These are phyloP conservation scores for Neoboletus magnificus DNA, from an alignment of 768 basidiomycete genomes.

Conservation along the genomic window DNA sequence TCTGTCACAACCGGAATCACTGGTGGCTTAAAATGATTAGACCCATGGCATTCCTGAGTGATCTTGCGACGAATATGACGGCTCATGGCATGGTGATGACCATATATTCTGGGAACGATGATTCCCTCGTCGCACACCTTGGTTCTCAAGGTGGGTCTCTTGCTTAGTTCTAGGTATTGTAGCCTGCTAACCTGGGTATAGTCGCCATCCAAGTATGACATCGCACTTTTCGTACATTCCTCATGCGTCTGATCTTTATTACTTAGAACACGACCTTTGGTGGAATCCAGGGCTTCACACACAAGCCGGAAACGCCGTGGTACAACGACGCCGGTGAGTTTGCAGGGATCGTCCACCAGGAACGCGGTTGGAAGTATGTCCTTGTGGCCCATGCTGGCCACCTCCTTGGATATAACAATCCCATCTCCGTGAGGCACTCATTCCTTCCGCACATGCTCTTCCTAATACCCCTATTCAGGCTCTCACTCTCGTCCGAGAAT, in stretches of 20 bases:
- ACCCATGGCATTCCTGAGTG: conserved; percentile 45
- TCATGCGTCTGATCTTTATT: background rate
- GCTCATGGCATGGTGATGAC: conserved; percentile 46
- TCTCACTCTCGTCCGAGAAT: conserved; percentile 58
- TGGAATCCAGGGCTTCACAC: conserved; percentile 70
- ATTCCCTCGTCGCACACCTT: conserved; percentile 57
- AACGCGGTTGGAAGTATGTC: conserved; percentile 55
- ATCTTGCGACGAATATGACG: conserved; percentile 62
- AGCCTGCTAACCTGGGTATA: conserved; percentile 21
- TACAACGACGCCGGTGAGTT: conserved; percentile 50
- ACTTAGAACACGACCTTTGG: conserved; percentile 76
- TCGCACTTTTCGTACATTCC: background rate
- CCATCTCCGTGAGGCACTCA: conserved; percentile 40
- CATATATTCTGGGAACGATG: conserved; percentile 67
- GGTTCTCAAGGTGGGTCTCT: conserved; percentile 54
- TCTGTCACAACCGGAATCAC: background rate
- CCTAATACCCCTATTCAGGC: conserved; percentile 39
- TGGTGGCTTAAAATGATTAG: conserved; percentile 28
- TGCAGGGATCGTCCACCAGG: conserved; percentile 70
- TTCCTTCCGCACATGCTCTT: background rate
- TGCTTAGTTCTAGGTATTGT: background rate
- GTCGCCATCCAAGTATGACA: conserved; percentile 51
- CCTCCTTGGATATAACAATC: conserved; percentile 33
- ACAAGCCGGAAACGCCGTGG: conserved; percentile 67
- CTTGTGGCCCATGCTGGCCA: conserved; percentile 39